Conservation (phyloP, 1,284 basidiomycete species). For the Cutaneotrichosporon sp. region DNA sequence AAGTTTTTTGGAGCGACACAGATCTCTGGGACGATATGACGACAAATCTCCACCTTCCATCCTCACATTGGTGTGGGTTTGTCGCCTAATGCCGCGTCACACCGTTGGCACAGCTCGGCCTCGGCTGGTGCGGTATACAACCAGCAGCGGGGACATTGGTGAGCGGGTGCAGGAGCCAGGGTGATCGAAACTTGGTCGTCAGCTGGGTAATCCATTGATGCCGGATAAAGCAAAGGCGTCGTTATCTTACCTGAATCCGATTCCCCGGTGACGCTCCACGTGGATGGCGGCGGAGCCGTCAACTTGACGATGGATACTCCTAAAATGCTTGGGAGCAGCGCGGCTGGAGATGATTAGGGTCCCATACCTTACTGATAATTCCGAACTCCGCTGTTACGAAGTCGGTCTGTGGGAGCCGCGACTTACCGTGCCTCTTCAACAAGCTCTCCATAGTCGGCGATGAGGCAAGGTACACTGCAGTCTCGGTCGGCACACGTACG, state of each 20-base stretch:
- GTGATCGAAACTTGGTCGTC: slow-evolving; percentile 23
- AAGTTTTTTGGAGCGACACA: background rate
- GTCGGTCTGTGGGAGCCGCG: background rate
- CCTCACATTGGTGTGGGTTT: background rate
- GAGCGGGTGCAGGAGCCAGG: slow-evolving; percentile 58
- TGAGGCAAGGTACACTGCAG: slow-evolving; percentile 20
- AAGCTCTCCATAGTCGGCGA: slow-evolving; percentile 11
- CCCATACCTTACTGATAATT: background rate
- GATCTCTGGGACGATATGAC: background rate
- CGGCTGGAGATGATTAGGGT: slow-evolving; percentile 53
- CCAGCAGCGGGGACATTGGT: slow-evolving; percentile 80
- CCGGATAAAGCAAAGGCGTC: background rate
- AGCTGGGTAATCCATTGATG: background rate
- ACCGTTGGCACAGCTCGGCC: slow-evolving; percentile 64
- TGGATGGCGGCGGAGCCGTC: slow-evolving; percentile 26
- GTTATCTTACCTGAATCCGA: background rate
- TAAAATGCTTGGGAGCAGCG: slow-evolving; percentile 67
- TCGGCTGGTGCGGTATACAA: slow-evolving; percentile 59
- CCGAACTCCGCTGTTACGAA: background rate
- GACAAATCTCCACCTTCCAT: background rate
- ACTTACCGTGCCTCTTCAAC: slow-evolving; percentile 29
- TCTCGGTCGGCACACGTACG: slow-evolving; percentile 21
- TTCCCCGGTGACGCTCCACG: slow-evolving; percentile 25
- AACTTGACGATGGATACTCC: slow-evolving; percentile 69
- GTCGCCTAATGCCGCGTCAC: slow-evolving; percentile 35